These are phyloP conservation scores for Podospora australis DNA, from an alignment of 495 filamentous ascomycete species.

Conservation along the genomic window DNA sequence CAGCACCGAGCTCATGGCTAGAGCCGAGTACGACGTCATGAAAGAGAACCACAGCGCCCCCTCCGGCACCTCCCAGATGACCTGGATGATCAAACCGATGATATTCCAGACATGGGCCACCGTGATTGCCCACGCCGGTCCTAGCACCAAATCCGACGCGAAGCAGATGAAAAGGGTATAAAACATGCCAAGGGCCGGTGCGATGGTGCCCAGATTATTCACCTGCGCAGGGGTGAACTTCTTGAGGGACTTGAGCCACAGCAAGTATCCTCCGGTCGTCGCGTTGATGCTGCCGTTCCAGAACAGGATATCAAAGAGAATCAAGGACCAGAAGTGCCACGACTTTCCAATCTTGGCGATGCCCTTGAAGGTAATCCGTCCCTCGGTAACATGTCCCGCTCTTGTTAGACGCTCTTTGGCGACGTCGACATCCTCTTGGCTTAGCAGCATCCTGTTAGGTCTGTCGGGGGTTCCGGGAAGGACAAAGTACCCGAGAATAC, in stretches of 20 bases:
- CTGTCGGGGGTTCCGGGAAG: conserved; percentile 39
- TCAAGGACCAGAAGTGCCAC: conserved; percentile 32
- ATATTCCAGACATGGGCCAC: conserved; percentile 23
- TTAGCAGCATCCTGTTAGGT: conserved; percentile 37
- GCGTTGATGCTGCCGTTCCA: conserved; percentile 39
- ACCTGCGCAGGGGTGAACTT: conserved; percentile 21
- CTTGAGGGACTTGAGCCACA: conserved; percentile 32
- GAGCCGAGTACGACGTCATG: conserved; percentile 23
- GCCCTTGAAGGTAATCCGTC: conserved; percentile 23
- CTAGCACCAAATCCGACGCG: conserved; percentile 35
- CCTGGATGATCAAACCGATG: conserved; percentile 26
- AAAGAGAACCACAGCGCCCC: conserved; percentile 44
- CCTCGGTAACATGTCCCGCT: conserved; percentile 26
- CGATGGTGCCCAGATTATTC: conserved; percentile 28
- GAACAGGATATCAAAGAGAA: conserved; percentile 44
- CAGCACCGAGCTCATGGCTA: conserved; percentile 29
- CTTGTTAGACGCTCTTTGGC: conserved; percentile 29
- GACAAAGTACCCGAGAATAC: conserved; percentile 38
- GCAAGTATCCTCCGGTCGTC: conserved; percentile 33
- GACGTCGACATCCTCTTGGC: conserved; percentile 31
- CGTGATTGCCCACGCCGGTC: conserved; percentile 34
- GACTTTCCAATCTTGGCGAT: conserved; percentile 26
- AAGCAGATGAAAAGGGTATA: conserved; percentile 42
- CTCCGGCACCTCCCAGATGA: conserved; percentile 42
- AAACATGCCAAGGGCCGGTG: conserved; percentile 38